These are phyloP conservation scores for Pythium utonaiense DNA, from an alignment of 352 stramenopile species.

Conservation along the genomic window DNA sequence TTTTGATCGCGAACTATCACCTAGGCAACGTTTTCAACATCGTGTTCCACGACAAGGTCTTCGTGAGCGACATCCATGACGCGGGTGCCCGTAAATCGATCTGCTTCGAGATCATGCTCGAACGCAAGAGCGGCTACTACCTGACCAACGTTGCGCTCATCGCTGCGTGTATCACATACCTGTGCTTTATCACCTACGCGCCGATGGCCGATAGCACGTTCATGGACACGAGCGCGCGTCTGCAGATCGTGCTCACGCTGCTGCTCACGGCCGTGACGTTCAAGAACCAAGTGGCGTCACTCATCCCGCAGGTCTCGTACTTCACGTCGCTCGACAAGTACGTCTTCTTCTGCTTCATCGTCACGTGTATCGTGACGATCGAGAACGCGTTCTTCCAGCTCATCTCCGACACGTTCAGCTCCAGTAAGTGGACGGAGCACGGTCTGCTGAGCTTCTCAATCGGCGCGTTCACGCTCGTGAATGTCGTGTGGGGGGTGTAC, in stretches of 20 bases:
- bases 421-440: conserved; percentile 26
- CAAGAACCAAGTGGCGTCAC: conserved; percentile 46
- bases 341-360: conserved; percentile 63
- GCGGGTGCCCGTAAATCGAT: conserved; percentile 36
- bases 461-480: conserved; percentile 37
- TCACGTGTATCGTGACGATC: conserved; percentile 44
- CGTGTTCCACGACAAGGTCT: conserved; percentile 44
- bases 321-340: conserved; percentile 60
- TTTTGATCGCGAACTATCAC: conserved; percentile 45
- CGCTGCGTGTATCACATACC: conserved; percentile 43
- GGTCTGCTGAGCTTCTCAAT: conserved; percentile 34
- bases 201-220: conserved; percentile 28
- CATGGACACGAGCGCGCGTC: conserved; percentile 47
- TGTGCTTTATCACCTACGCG: conserved; percentile 51
- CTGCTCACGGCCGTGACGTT: conserved; percentile 63
- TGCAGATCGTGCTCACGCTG: conserved; percentile 56
- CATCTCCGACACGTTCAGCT: conserved; percentile 24
- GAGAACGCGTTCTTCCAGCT: conserved; percentile 51
- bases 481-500: conserved; percentile 32
- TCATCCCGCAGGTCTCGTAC: conserved; percentile 62
- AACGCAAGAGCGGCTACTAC: conserved; percentile 47
- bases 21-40: conserved; percentile 56
- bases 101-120: conserved; percentile 55
- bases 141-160: conserved; percentile 51
- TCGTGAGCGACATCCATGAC: conserved; percentile 38